Conservation (phyloP, 2,329 filamentous ascomycete genomes). For the Seiridium cupressi region DNA sequence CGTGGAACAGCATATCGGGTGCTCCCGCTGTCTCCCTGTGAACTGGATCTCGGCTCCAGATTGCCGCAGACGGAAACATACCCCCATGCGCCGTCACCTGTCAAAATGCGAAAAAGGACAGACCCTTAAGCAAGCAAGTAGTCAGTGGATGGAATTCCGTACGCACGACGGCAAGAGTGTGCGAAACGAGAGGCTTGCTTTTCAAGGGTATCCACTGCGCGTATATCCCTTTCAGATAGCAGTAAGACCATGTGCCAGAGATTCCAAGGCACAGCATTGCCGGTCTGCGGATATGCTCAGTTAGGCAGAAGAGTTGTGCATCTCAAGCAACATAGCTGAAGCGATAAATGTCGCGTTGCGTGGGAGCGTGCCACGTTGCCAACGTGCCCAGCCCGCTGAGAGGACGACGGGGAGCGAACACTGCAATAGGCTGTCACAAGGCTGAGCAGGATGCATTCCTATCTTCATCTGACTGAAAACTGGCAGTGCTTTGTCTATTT, state of each 20-base stretch:
- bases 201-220: no score
- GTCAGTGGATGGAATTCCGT: not conserved
- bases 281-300: no score
- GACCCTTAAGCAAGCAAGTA: not conserved
- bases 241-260: no score
- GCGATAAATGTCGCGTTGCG: constrained; percentile 1
- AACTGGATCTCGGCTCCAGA: not conserved
- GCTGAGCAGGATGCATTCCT: constrained; percentile 1
- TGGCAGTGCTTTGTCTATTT: constrained; percentile 5
- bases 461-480: not conserved
- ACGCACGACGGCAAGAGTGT: no score
- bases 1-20: not conserved
- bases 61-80: not conserved
- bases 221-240: no score
- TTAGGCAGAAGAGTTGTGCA: not conserved
- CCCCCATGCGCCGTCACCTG: not conserved
- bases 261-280: no score
- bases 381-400: not conserved
- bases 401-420: not conserved
- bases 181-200: no score
- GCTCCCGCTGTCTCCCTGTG: not conserved
- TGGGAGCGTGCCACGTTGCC: constrained; percentile 9
- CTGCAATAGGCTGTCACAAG: not conserved
- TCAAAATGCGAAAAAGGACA: not conserved
- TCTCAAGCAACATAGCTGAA: not conserved